Evolutionary conservation across 2,329 filamentous ascomycete genomes (phyloP).

Genomic region (Apiospora aurea): DNA sequence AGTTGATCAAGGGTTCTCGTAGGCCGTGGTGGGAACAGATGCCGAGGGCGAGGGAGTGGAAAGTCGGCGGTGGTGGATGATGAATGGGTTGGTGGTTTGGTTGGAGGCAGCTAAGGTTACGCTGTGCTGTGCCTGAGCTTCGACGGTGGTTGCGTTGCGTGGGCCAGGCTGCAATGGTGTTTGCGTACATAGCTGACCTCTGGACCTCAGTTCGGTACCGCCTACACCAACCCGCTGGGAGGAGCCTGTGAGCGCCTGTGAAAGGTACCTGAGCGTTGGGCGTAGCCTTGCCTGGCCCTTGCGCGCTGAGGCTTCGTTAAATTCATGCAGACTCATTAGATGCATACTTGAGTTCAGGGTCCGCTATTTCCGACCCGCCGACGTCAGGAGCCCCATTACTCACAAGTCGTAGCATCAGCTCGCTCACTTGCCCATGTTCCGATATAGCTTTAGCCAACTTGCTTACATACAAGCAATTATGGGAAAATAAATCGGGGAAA

Average conservation of each 20-base stretch:
- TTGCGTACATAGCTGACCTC: constrained; percentile 21
- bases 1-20: no score
- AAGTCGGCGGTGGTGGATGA: constrained; percentile 2
- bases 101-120: background rate
- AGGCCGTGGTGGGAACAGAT: background rate
- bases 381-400: constrained; percentile 3
- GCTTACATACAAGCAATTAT: background rate
- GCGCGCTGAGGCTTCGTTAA: background rate
- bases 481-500: background rate
- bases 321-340: background rate
- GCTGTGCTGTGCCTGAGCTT: background rate
- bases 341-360: background rate
- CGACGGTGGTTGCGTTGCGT: constrained; percentile 3
- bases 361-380: background rate
- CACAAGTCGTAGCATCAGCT: background rate
- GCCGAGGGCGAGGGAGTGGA: background rate
- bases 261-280: background rate
- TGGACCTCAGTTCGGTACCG: background rate
- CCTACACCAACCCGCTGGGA: background rate
- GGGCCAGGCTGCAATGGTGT: constrained; percentile 17
- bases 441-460: no score
- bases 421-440: no score
- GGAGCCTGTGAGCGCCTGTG: background rate
- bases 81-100: background rate
- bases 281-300: constrained; percentile 9